Base-by-base conservation (phyloP, 2,329 filamentous ascomycete species). In the Fonsecaea pedrosoi region DNA sequence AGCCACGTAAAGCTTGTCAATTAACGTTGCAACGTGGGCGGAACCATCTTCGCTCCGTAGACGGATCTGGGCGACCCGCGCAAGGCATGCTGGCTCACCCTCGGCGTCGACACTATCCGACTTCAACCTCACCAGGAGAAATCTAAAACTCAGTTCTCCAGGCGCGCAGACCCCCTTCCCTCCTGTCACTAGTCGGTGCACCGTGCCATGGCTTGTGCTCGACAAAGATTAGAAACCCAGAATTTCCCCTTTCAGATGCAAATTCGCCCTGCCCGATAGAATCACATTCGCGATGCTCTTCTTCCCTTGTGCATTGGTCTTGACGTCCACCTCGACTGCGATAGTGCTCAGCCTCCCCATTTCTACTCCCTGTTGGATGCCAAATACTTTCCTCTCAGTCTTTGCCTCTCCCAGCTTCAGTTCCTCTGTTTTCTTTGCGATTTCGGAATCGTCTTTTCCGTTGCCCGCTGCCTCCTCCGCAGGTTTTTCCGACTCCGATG, bases 311-410 rank as follows among this genome's bases (percentile, higher is more conserved):
- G 64, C 71, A 10, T 75, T 71, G 78, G 10, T 83, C 83, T 74
- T 86, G 83, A 64, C 78, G 77, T 62, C 70, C 15, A 78, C 76
- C 32, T 72, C 74, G 12, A 80, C 73, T 6, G 75, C 76, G 60
- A 80, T 80, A 64, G 79, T 78, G 72, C 77, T 79, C 7, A 76
- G 72, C 70, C 87, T 78, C 5, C 87, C 88, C 85, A 90, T 90
- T 77, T 91, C 88, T 9, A 90, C 86, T 0, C 88, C 89, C 78
- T 91, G 89, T 66, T 85, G 85, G 69, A 90, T 79, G 65, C 82
- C 79, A 70, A 85, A 88, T 62, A 75, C 78, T 54, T 74, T 70
- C 37, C 75, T 75, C 63, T 71, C 76, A 30, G 75, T 76, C 55
- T 70, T 68, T 84, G 79, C 34, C 75, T 76, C 69, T 15, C 48